Evolutionary conservation across 108 stramenopile species (phyloP).

Genomic region (Pseudonitzschia multistriata): DNA sequence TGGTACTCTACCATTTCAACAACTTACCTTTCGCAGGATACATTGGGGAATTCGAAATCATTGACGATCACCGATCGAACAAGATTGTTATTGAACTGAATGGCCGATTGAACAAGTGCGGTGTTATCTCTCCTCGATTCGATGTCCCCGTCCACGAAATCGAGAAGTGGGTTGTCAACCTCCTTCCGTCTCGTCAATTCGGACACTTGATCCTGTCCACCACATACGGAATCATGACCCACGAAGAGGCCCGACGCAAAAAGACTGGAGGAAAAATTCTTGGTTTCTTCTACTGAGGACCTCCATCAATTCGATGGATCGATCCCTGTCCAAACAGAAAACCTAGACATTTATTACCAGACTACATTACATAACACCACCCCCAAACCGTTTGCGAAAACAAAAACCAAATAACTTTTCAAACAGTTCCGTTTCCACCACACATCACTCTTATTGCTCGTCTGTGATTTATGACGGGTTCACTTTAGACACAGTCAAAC

Average conservation of each 20-base stretch:
- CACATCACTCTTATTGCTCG: background rate
- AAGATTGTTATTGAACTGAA: constrained; percentile 98
- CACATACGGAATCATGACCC: constrained; percentile 99
- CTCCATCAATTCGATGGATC: background rate
- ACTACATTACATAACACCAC: background rate
- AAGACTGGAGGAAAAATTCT: constrained; percentile 99
- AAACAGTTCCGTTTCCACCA: background rate
- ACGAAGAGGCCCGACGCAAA: constrained; percentile 99
- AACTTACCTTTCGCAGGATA: constrained; percentile 74
- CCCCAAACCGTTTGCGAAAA: background rate
- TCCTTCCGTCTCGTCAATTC: constrained; percentile 98
- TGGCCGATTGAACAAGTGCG: constrained; percentile 99
- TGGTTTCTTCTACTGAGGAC: constrained; percentile 96
- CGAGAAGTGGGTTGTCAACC: constrained; percentile 98
- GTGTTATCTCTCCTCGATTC: constrained; percentile 98
- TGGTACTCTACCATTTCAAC: constrained; percentile 26
- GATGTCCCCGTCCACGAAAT: constrained; percentile 89
- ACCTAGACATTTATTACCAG: background rate
- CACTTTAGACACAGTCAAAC: background rate
- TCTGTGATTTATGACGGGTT: background rate
- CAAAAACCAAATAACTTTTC: too few relatives aligned
- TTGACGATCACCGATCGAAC: constrained; percentile 98
- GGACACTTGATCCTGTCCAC: constrained; percentile 98
- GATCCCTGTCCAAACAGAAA: background rate
- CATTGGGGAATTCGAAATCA: constrained; percentile 99